Percentiles rank a stretch among this genome's conserved stretches.
Evolutionary conservation across 75 land plant genomes (phyloP).

Genomic region (Sequoiadendron giganteum): DNA sequence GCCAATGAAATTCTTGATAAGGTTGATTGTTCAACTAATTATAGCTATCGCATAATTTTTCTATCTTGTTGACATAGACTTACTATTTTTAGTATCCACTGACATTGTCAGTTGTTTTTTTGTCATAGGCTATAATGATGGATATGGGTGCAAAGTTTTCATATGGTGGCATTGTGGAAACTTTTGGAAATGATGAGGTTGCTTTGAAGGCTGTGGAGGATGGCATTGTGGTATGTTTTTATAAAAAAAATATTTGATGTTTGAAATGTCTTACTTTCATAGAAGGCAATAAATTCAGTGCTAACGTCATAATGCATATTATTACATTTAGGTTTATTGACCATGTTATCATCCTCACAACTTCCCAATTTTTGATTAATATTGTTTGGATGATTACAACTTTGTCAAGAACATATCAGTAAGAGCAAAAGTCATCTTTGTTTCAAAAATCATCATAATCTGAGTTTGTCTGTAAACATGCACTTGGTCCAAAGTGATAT

Average conservation of each 20-base stretch:
- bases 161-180: slow-evolving; percentile 39
- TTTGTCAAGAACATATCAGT: background rate
- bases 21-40: background rate
- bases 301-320: background rate
- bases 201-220: slow-evolving; percentile 56
- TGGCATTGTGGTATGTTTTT: slow-evolving; percentile 51
- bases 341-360: background rate
- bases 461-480: background rate
- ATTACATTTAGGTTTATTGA: background rate
- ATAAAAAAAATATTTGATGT: background rate
- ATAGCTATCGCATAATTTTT: background rate
- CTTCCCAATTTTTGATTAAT: background rate
- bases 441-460: background rate
- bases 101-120: background rate
- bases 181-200: slow-evolving; percentile 65
- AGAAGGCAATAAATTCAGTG: background rate
- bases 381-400: background rate
- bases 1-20: background rate
- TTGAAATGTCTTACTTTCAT: slow-evolving; percentile 2
- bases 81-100: slow-evolving; percentile 8
- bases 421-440: background rate
- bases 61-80: background rate
- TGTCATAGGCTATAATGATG: slow-evolving; percentile 40
- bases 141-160: slow-evolving; percentile 43
- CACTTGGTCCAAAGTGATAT: background rate